phyloP scores from a whole-genome alignment of 2,329 filamentous ascomycete genomes.

The Fusarium oligoseptatum region DNA sequence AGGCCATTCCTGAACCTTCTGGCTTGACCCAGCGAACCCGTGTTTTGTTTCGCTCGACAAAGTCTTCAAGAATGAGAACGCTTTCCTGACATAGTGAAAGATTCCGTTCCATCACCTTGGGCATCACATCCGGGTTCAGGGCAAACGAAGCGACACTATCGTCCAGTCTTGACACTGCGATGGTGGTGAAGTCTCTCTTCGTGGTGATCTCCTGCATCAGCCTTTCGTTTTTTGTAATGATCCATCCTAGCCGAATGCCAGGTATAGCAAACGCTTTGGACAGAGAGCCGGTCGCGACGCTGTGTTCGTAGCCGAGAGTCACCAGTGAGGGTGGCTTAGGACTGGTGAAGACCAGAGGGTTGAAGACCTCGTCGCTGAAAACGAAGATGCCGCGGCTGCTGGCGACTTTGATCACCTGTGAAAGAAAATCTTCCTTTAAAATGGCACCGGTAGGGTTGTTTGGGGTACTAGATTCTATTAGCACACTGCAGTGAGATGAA shows the following conservation, averaged over 20 bases:
- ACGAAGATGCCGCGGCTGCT: neutral
- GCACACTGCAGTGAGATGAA: neutral
- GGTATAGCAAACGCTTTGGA: neutral
- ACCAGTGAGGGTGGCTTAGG: neutral
- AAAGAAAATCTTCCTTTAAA: neutral
- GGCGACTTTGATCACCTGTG: neutral
- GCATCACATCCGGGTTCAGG: conserved; percentile 63
- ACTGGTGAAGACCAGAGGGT: neutral
- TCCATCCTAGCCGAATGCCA: neutral
- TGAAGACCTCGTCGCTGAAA: neutral
- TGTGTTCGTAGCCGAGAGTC: neutral
- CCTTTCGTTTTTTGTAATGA: neutral
- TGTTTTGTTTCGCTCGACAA: neutral
- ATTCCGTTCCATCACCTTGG: conserved; percentile 65
- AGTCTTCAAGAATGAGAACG: neutral
- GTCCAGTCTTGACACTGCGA: conserved; percentile 84
- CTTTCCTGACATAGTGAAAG: neutral
- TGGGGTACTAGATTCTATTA: neutral
- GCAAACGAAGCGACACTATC: conserved; percentile 85
- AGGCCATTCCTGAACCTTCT: neutral
- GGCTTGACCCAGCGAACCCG: neutral
- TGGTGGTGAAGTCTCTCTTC: conserved; percentile 85
- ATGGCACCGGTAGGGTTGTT: neutral
- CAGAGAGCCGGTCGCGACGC: neutral
- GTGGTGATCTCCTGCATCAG: conserved; percentile 73